Evolutionary conservation across 2,329 filamentous ascomycete genomes (phyloP), one percentile per base, ranked within the genome.

Genomic region (Cryphonectria carpinicola): DNA sequence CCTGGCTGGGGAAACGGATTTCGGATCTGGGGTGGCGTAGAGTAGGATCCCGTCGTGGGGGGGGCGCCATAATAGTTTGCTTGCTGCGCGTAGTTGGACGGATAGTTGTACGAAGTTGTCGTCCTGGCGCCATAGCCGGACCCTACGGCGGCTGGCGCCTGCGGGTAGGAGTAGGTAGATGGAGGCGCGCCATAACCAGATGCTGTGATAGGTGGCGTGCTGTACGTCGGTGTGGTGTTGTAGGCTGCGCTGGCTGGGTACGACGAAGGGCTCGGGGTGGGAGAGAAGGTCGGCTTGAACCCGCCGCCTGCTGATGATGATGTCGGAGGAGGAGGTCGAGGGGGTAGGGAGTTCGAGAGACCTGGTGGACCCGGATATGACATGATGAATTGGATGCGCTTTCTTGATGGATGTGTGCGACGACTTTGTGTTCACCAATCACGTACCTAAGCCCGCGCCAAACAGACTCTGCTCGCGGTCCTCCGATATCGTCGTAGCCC

Each of bases 301-400:
- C 81, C 80, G 76, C 79, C 67, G 67, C 80, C 17, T 80, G 77
- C 43, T 73, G 81, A 82, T 73, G 89, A 88, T 80, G 77, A 46
- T 73, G 81, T 82, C 73, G 89, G 84, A 67, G 90, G 88, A 58
- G 93, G 93, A 73, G 93, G 93, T 76, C 92, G 91, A 73, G 93
- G 90, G 74, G 93, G 93, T 54, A 97, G 91, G 76, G 92, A 93
- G 61, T 88, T 78, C 80, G 85, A 80, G 81, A 88, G 84, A 89
- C 92, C 92, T 93, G 93, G 92, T 92, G 92, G 92, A 80, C 91
- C 91, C 83, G 92, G 91, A 87, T 93, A 93, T 83, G 92, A 91
- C 93, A 95, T 95, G 87, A 90, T 90, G 88, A 90, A 90, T 83
- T 82, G 79, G 86, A 82, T 79, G 78, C 76, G 78, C 76, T 77